phyloP scores from a whole-genome alignment of 2,329 filamentous ascomycete genomes.

The Chaetomium olivaceum region DNA sequence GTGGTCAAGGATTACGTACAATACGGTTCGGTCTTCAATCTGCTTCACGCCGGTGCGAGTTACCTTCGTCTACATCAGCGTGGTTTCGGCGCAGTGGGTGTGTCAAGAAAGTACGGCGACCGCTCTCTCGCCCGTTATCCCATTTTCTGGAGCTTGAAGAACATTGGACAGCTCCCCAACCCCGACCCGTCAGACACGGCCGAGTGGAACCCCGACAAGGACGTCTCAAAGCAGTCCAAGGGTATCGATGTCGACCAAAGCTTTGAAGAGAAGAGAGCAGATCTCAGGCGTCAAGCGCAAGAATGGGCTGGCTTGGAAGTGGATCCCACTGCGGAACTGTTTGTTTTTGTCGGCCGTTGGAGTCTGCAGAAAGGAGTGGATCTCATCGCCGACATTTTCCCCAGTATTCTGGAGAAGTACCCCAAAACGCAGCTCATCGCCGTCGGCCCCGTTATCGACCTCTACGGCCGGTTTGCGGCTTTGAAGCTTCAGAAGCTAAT shows the following conservation, averaged over 20 bases:
- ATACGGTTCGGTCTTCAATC: conserved; percentile 69
- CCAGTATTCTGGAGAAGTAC: conserved; percentile 60
- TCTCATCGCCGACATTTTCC: conserved; percentile 67
- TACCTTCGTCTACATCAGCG: conserved; percentile 67
- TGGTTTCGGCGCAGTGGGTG: conserved; percentile 67
- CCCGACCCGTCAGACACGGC: conserved; percentile 66
- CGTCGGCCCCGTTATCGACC: conserved; percentile 65
- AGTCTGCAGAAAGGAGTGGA: conserved; percentile 70
- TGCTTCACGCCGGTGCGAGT: conserved; percentile 65
- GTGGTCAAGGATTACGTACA: conserved; percentile 63
- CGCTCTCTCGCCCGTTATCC: conserved; percentile 66
- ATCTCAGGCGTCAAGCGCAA: conserved; percentile 61
- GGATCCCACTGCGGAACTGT: conserved; percentile 62
- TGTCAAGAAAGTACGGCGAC: conserved; percentile 68
- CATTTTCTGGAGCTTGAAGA: conserved; percentile 67
- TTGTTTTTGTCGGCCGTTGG: conserved; percentile 70
- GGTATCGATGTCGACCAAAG: conserved; percentile 55
- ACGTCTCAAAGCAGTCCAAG: conserved; percentile 44
- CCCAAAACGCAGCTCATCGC: conserved; percentile 62
- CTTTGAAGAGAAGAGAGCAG: conserved; percentile 55
- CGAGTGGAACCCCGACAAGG: conserved; percentile 55
- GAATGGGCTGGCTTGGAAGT: conserved; percentile 66
- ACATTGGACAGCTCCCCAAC: conserved; percentile 64
- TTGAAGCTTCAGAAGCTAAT: conserved; percentile 65
- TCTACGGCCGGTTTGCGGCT: conserved; percentile 68